These are phyloP conservation scores for Pontederia crassipes DNA, from an alignment of 176 grass and related monocot genomes.

Conservation along the genomic window DNA sequence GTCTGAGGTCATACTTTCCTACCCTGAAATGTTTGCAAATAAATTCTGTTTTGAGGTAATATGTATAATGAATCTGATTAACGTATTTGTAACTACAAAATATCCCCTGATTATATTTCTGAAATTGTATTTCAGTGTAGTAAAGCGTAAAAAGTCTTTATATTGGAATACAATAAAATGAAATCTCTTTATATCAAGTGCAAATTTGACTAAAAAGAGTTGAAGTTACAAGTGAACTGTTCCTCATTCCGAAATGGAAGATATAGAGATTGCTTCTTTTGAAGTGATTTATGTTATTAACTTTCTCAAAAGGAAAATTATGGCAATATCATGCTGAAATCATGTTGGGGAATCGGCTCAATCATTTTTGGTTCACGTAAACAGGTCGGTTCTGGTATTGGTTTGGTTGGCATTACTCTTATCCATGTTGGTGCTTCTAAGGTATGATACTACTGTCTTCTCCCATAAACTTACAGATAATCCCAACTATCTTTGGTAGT, in stretches of 20 bases:
- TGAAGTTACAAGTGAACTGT: too few relatives aligned
- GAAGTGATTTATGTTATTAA: too few relatives aligned
- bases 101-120: not conserved
- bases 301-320: too few relatives aligned
- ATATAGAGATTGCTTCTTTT: too few relatives aligned
- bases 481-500: too few relatives aligned
- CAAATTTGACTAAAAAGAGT: too few relatives aligned
- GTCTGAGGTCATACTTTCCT: constrained; percentile 79
- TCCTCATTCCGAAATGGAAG: too few relatives aligned
- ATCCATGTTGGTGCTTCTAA: constrained; percentile 57
- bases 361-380: constrained; percentile 12
- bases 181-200: too few relatives aligned
- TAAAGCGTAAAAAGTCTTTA: not conserved
- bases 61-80: not conserved
- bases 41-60: constrained; percentile 75
- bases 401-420: constrained; percentile 75
- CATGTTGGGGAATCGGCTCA: too few relatives aligned
- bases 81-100: not conserved
- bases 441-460: constrained; percentile 34
- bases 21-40: constrained; percentile 42
- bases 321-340: too few relatives aligned
- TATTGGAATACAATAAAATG: too few relatives aligned
- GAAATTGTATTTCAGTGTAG: too few relatives aligned
- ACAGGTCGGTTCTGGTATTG: constrained; percentile 91
- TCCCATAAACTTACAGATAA: not conserved